Base-by-base conservation (phyloP, 257 asterid genomes). In the Jasminum sambac region DNA sequence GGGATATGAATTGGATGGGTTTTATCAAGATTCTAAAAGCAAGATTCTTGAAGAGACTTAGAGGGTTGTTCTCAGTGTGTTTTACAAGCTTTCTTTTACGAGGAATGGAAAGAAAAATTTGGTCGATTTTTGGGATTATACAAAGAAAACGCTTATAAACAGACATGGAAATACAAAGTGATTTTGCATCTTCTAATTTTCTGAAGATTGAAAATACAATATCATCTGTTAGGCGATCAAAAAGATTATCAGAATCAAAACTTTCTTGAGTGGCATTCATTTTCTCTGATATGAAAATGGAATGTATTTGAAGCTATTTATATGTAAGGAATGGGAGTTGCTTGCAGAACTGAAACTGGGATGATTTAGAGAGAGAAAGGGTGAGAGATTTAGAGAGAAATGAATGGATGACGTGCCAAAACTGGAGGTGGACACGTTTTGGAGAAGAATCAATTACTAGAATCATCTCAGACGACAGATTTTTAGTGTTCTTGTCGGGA, bases 161-260 rank as follows among this genome's bases (percentile, higher is more conserved):
- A 9, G 85, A 38, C 84, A 85, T 78, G 41, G 89, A 83, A 1
- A 67, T 46, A 37, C 88, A 89, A 17, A 89, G 82, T 12, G 96
- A 84, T 46, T 70, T 89, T 0, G 88, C 96, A 66, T 91, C 96
- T 16, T 70, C 82, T 57, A 91, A 25, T 55, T 81, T 86, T 62
- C 76, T 75, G 78, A 91, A 85, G 43, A 91, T 84, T 1, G 74
- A 58, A 0, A 71, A 76, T 6, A 87, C 66, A 24, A 89, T 52
- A 11, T 81, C 89, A 77, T 91, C 92, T n/a, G 97, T 92, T 58
- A 91, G 65, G 2, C 84, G 79, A 57, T 87, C 92, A 75, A 91
- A 89, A 17, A 58, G 34, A 66, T 86, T 85, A 5, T 40, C 70
- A 41, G 69, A 40, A 38, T 23, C 40, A 43, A 34, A 30, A 11